Evolutionary conservation across 129 eudicot genomes (phyloP), one percentile per base, ranked within the genome.

Genomic region (Helianthus annuus): DNA sequence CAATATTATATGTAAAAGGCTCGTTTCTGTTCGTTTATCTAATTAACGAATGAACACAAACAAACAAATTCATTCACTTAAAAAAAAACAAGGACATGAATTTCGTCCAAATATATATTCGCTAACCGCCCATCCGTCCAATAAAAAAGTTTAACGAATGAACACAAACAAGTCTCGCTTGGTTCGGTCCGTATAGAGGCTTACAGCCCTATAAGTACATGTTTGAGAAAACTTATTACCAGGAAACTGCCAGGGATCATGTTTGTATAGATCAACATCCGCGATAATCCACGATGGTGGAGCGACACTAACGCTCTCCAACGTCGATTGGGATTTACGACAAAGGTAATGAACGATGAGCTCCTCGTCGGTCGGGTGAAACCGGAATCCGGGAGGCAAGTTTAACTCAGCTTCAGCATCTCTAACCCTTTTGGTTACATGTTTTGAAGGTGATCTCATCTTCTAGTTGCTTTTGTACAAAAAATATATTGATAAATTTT

Each of bases 361-460:
- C 44, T 79, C 83, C 27, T 79, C 78, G 61, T 79, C 83, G 1
- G 83, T 79, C 34, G 83, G 83, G 55, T 79, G 83, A 52, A 79
- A 79, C 10, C 83, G 73, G 66, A 79, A 79, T 14, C 83, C 83
- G 3, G 83, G 74, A 11, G 83, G 83, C 52, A 79, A 66, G 4
- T 79, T 72, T 39, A 79, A 49, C 74, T 73, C 74, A 15, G 82
- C 36, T 58, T 72, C 82, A 54, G 78, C 82, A 56, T 72, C 78
- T 65, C 56, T 60, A 49, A 49, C 53, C 2, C 38, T 76, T 38
- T 38, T 69, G 10, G 75, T 54, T 17, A 54, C 46, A 16, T 51
- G 16, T 68, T 76, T 69, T 5, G 59, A 17, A 6, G 68, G 76
- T 13, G 82, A 70, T 71, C 77, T 64, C 82, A 78, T 78, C 1